Base-by-base conservation (phyloP, 441 rosid genomes). In the Euphorbia celastroides region DNA sequence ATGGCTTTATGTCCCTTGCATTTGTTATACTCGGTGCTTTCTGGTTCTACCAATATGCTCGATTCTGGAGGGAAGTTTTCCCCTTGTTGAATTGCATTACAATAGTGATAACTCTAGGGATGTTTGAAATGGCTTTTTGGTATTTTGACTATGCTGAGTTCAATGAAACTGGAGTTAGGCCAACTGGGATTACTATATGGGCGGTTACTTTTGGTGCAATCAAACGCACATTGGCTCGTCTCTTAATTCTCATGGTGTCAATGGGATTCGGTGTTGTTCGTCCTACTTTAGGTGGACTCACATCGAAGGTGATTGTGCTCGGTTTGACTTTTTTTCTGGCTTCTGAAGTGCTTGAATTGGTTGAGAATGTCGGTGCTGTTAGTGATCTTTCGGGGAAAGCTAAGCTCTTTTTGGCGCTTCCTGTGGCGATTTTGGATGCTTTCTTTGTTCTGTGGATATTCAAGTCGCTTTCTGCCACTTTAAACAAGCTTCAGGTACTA, bases 261-360 rank as follows among this genome's bases (percentile, higher is more conserved):
- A 92, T 92, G 98, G 99, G 98, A 1, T 94, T 84, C 12, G 99
- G 99, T 58, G 97, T 94, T 66, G 97, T 89, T 74, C 88, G 99
- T 67, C 97, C 99, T 68, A 88, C 98, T 48, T 77, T 92, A 8
- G 98, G 99, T 30, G 99, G 99, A 10, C 80, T 94, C 60, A 86
- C 98, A 11, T 87, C 93, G 20, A 94, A 94, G 83, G 94, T 94
- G 67, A 60, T 87, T 57, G 78, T 94, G 97, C 96, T 94, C 62
- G 97, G 98, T 19, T 78, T 70, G 52, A 92, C 97, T 20, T 94
- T 92, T 81, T 92, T 92, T 69, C 56, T 77, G 74, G 97, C 98
- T n/a, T 92, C 98, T 38, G 94, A 92, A 80, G 82, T 86, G 73
- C 97, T 94, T 72, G 99, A 94, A 68, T 52, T 92, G 74, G 84